Evolutionary conservation across 306 rosid genomes (phyloP).

Genomic region (Geum urbanum): DNA sequence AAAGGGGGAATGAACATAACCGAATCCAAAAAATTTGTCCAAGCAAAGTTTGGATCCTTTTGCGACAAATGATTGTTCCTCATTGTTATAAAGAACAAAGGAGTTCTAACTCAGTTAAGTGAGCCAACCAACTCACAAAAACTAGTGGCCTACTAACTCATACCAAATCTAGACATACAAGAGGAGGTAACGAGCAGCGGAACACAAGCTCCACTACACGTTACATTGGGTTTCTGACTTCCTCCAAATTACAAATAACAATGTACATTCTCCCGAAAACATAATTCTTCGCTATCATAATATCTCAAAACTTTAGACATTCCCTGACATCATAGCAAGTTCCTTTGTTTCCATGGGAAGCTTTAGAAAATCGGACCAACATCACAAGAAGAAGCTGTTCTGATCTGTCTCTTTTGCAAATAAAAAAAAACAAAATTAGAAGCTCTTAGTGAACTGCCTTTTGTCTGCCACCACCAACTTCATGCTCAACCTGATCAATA

Average conservation of each 20-base stretch:
- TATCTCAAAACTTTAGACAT: not conserved
- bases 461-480: conserved; percentile 45
- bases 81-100: not conserved
- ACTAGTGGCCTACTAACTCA: not conserved
- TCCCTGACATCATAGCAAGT: not conserved
- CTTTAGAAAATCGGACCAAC: conserved; percentile 1
- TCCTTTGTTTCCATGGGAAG: conserved; percentile 6
- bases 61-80: not conserved
- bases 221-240: not conserved
- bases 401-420: not conserved
- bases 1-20: not conserved
- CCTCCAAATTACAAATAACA: not conserved
- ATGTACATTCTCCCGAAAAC: not conserved
- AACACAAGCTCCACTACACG: too few relatives aligned
- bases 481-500: conserved; percentile 45
- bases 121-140: not conserved
- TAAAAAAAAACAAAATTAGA: conserved; percentile 4
- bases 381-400: not conserved
- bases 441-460: conserved; percentile 40
- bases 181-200: not conserved
- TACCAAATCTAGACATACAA: not conserved
- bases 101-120: not conserved
- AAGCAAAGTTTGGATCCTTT: not conserved
- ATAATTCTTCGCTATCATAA: not conserved
- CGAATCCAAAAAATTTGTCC: not conserved